Evolutionary conservation across 257 asterid genomes (phyloP).

Genomic region (Primulina eburnea): DNA sequence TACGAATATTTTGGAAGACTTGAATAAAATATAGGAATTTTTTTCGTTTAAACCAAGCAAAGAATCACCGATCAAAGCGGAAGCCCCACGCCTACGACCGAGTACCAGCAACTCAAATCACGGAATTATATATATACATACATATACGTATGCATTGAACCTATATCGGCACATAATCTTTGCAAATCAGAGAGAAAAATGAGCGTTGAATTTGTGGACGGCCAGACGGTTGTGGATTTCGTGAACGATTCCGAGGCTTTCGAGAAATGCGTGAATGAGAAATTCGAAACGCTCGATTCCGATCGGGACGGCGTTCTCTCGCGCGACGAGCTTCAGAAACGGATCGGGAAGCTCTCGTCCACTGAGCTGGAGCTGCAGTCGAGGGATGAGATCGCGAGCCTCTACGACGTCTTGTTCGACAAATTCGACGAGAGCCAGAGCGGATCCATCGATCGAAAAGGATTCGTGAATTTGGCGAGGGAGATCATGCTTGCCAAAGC

Average conservation of each 20-base stretch:
- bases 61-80: neutral
- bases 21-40: no score
- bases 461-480: constrained; percentile 40
- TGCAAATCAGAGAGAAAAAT: constrained; percentile 20
- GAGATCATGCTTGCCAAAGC: constrained; percentile 69
- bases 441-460: constrained; percentile 42
- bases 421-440: constrained; percentile 44
- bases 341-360: constrained; percentile 42
- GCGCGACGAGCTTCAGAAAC: constrained; percentile 43
- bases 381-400: constrained; percentile 42
- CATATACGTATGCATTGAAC: neutral
- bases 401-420: constrained; percentile 42
- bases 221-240: constrained; percentile 40
- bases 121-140: neutral
- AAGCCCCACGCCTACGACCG: neutral
- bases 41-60: neutral
- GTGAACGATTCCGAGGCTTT: constrained; percentile 45
- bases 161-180: neutral
- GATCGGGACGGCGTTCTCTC: constrained; percentile 52
- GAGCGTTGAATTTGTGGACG: constrained; percentile 56
- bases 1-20: no score
- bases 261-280: constrained; percentile 43
- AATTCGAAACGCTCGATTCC: constrained; percentile 46
- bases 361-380: constrained; percentile 54
- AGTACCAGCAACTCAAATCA: neutral